Evolutionary conservation across 257 asterid genomes (phyloP), one percentile per base, ranked within the genome.

Genomic region (Prunella vulgaris): DNA sequence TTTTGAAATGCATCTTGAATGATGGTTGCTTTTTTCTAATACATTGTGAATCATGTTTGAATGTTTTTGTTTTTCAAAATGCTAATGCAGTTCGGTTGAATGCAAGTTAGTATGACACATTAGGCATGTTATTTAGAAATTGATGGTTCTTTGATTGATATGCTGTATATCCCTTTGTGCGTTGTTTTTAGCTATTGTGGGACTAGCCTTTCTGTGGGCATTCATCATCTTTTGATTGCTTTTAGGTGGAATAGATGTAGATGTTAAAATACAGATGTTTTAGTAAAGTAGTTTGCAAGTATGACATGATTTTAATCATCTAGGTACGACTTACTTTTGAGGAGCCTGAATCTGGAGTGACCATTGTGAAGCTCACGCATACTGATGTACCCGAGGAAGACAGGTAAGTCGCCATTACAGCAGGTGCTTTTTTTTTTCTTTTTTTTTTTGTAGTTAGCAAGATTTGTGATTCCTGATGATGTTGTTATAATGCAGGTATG

Each of bases 331-430:
- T 94, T 60, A 66, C 79, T 10, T 83, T 91, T 60, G 98, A 94
- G 0, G 99, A 94, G 82, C 98, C 98, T 30, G 96, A 88, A 79
- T 73, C 97, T 17, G 97, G 96, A 12, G 27, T 88, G 66, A 91
- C 99, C 0, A 68, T 85, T n/a, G 82, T 91, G 17, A 89, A 84
- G 75, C 87, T 94, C 60, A 78, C 86, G 5, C 99, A 94, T 75
- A 75, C 80, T 30, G 96, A 94, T 76, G 85, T 94, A 12, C 99
- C 99, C 0, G 95, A 84, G 81, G 98, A 94, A 74, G 99, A 94
- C 85, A 87, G 99, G 99, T 89, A 54, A 6, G 90, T 83, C n/a
- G 59, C 8, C 0, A 4, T 61, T 38, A 59, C 10, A 10, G 8
- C 14, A 3, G 12, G 32, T 17, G 9, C 0, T 5, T 10, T 12